These are phyloP conservation scores for Penicillium desertorum DNA, from an alignment of 495 filamentous ascomycete species.

Conservation along the genomic window DNA sequence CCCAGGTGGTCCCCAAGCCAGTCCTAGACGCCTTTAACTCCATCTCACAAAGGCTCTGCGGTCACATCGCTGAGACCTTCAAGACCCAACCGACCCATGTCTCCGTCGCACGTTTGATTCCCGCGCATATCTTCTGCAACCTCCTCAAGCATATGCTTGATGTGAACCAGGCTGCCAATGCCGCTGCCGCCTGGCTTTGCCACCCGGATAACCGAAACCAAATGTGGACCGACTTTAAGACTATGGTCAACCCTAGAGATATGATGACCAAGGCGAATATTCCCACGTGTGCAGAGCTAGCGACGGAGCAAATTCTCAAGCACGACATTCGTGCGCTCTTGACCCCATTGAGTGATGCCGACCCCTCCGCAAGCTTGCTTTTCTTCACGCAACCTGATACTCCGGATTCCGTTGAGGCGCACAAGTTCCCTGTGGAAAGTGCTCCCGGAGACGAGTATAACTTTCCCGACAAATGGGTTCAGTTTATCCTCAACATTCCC, in stretches of 20 bases:
- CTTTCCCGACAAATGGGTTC: conserved; percentile 82
- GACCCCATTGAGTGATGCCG: conserved; percentile 40
- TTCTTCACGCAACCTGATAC: conserved; percentile 47
- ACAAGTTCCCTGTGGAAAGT: conserved; percentile 37
- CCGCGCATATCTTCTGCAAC: conserved; percentile 84
- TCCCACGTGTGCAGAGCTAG: conserved; percentile 41
- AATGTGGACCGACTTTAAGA: conserved; percentile 93
- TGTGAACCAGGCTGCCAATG: conserved; percentile 81
- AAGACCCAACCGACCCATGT: conserved; percentile 79
- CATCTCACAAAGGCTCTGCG: conserved; percentile 75
- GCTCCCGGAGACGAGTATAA: conserved; percentile 52
- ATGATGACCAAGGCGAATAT: conserved; percentile 48
- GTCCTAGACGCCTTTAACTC: conserved; percentile 81
- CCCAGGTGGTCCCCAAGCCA: conserved; percentile 82
- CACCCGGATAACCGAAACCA: conserved; percentile 54
- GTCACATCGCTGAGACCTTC: conserved; percentile 76
- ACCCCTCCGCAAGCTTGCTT: conserved; percentile 31
- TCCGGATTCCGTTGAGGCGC: conserved; percentile 38
- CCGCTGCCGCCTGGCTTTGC: conserved; percentile 50
- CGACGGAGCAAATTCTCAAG: conserved; percentile 65
- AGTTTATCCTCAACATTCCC: conserved; percentile 74
- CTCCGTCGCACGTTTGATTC: conserved; percentile 77
- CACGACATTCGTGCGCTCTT: conserved; percentile 73
- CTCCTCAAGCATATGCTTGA: conserved; percentile 80
- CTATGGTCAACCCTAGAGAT: conserved; percentile 66